Percentiles rank a stretch among this genome's conserved stretches.
Conservation (phyloP, 2,329 filamentous ascomycete species). For the Cadophora sp. region DNA sequence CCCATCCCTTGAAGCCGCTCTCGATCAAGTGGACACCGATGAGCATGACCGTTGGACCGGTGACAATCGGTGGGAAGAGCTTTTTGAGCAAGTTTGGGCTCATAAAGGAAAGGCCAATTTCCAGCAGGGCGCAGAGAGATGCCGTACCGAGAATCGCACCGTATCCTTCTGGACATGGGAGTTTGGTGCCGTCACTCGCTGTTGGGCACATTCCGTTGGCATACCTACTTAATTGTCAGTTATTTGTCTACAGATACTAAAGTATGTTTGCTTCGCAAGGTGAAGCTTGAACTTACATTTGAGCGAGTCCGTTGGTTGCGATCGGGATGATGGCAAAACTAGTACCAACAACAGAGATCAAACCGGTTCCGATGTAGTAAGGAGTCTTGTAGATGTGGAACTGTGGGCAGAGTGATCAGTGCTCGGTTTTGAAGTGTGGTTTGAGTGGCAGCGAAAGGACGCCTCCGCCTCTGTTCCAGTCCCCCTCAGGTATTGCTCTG, state of each 20-base stretch:
- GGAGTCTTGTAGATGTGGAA: conserved; percentile 74
- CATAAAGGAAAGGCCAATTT: conserved; percentile 77
- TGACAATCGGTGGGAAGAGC: conserved; percentile 82
- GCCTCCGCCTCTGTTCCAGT: no score
- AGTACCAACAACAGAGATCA: conserved; percentile 81
- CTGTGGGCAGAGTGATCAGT: conserved; percentile 43
- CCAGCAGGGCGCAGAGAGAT: conserved; percentile 69
- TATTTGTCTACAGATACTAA: no score
- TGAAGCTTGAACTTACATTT: no score
- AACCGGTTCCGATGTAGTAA: conserved; percentile 79
- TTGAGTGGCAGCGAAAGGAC: no score
- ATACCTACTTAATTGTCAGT: no score
- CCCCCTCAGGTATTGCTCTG: neutral
- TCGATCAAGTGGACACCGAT: conserved; percentile 78
- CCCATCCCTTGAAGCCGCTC: conserved; percentile 79
- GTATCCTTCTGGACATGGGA: conserved; percentile 79
- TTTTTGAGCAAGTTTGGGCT: conserved; percentile 71
- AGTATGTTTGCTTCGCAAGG: no score
- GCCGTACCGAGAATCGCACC: conserved; percentile 77
- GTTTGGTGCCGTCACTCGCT: conserved; percentile 64
- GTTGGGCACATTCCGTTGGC: conserved; percentile 48
- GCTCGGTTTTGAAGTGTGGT: neutral
- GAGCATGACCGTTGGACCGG: conserved; percentile 72
- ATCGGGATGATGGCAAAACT: conserved; percentile 80
- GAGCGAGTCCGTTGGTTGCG: conserved; percentile 71